phyloP scores from a whole-genome alignment of 2,329 filamentous ascomycete species.

The Aspergillus neoniger region DNA sequence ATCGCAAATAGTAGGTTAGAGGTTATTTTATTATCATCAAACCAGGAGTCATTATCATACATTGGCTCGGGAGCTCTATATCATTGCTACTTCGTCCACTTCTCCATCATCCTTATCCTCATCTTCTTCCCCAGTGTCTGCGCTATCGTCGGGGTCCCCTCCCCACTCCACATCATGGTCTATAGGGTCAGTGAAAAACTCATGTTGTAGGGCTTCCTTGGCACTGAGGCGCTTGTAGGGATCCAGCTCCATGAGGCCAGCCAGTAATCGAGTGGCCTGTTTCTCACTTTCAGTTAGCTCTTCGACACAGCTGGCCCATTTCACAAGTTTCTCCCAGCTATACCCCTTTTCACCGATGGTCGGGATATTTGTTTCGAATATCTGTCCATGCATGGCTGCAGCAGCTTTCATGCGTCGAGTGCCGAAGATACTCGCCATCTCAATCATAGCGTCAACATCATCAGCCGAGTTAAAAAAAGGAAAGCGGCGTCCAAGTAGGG shows the following conservation, averaged over 20 bases:
- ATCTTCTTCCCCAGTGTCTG: constrained; percentile 36
- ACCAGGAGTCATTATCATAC: constrained; percentile 20
- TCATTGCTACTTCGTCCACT: constrained; percentile 43
- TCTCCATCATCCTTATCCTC: constrained; percentile 36
- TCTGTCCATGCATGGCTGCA: constrained; percentile 81
- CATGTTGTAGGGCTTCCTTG: constrained; percentile 47
- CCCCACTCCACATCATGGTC: constrained; percentile 45
- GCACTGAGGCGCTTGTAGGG: constrained; percentile 46
- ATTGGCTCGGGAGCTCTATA: constrained; percentile 26
- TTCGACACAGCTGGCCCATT: constrained; percentile 86
- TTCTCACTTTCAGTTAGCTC: constrained; percentile 53
- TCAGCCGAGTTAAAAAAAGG: constrained; percentile 99
- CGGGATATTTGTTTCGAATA: constrained; percentile 90
- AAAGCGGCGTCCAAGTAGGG: constrained; percentile 85
- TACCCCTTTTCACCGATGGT: constrained; percentile 86
- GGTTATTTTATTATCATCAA: neutral
- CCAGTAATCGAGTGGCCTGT: constrained; percentile 47
- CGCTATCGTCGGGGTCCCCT: constrained; percentile 39
- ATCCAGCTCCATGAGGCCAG: constrained; percentile 48
- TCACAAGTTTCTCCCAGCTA: constrained; percentile 85
- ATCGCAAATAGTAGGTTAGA: neutral
- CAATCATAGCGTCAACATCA: constrained; percentile 95
- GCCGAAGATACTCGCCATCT: constrained; percentile 95
- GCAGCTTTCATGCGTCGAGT: constrained; percentile 78
- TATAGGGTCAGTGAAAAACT: constrained; percentile 47